Evolutionary conservation across 192 early-diverging fungal species (phyloP).

Genomic region (Coemansia sp.): DNA sequence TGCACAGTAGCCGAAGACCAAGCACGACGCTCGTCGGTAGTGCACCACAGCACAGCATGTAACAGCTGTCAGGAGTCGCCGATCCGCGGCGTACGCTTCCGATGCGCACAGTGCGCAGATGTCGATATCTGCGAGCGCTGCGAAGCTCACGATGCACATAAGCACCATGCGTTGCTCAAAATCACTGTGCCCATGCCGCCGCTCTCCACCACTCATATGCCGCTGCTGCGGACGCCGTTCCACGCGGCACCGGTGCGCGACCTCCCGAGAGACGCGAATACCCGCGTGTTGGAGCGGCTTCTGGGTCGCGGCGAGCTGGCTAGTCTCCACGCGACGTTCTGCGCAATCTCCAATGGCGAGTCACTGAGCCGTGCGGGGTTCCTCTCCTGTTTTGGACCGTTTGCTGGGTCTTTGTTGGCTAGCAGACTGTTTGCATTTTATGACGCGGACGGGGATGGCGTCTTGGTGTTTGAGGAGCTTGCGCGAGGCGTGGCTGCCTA

Average conservation of each 20-base stretch:
- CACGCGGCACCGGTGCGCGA: constrained; percentile 57
- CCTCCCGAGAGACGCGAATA: constrained; percentile 13
- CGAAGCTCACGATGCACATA: constrained; percentile 80
- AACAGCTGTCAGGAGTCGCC: constrained; percentile 86
- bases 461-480: constrained; percentile 82
- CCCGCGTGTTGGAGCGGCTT: constrained; percentile 7
- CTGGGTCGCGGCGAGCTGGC: constrained; percentile 81
- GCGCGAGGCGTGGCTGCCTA: constrained; percentile 77
- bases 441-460: constrained; percentile 77
- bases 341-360: constrained; percentile 65
- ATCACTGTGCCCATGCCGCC: constrained; percentile 90
- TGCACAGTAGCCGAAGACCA: constrained; percentile 88
- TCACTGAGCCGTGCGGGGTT: constrained; percentile 81
- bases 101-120: constrained; percentile 92
- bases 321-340: constrained; percentile 86
- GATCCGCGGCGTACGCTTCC: constrained; percentile 87
- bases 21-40: constrained; percentile 58
- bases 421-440: constrained; percentile 87
- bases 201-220: constrained; percentile 74
- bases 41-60: constrained; percentile 88
- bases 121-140: constrained; percentile 92
- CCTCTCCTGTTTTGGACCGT: constrained; percentile 81
- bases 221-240: constrained; percentile 75
- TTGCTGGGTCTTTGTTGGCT: constrained; percentile 82
- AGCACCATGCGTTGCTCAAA: constrained; percentile 87